phyloP scores from a whole-genome alignment of 225 moss, liverwort and hornwort species.

The Sphagnum contortum region DNA sequence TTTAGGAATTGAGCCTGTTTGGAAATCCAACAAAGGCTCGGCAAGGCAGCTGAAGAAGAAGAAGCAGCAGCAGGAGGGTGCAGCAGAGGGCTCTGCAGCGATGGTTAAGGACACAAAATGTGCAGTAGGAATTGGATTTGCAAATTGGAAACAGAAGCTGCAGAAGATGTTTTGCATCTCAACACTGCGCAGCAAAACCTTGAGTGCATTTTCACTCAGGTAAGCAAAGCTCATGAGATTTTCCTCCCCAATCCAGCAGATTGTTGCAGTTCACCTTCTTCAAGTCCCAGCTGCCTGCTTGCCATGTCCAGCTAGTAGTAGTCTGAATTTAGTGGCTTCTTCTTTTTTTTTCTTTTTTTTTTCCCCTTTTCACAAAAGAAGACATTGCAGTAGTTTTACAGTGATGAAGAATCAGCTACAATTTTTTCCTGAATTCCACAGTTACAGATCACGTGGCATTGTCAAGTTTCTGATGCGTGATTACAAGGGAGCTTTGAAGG shows the following conservation, averaged over 20 bases:
- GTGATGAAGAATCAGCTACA: no score
- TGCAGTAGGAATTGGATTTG: slow-evolving; percentile 16
- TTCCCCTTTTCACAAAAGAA: no score
- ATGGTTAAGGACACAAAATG: not conserved
- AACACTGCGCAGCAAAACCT: slow-evolving; percentile 14
- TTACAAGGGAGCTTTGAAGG: slow-evolving; percentile 26
- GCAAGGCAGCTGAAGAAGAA: not conserved
- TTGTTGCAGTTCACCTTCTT: not conserved
- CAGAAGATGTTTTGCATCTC: slow-evolving; percentile 27
- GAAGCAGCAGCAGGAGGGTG: no score
- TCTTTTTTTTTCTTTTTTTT: no score
- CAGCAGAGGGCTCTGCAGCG: not conserved
- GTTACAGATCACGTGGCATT: slow-evolving; percentile 29
- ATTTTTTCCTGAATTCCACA: no score
- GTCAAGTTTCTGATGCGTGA: slow-evolving; percentile 51
- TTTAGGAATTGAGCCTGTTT: slow-evolving; percentile 40
- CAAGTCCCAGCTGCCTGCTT: no score
- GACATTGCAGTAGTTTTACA: no score
- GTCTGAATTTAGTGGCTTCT: no score
- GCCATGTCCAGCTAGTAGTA: no score
- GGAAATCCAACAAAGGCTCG: slow-evolving; percentile 10
- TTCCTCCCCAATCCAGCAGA: not conserved
- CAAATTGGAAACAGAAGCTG: slow-evolving; percentile 16
- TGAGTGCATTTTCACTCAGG: slow-evolving; percentile 43
- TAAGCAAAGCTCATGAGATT: not conserved